phyloP scores from a whole-genome alignment of 1,139 yeast species.

The Yamadazyma dendronema region DNA sequence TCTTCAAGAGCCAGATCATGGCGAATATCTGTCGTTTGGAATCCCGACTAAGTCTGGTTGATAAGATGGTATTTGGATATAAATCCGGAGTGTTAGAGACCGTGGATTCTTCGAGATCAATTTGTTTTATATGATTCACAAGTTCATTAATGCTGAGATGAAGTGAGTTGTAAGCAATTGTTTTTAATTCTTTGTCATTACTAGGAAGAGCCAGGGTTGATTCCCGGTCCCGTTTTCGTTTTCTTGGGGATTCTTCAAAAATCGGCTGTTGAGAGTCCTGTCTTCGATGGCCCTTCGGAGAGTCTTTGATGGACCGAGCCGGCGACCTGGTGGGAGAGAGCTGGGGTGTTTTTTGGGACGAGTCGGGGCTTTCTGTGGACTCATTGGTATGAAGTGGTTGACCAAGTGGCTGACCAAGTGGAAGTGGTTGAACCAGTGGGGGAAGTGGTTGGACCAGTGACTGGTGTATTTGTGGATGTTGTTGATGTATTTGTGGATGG shows the following conservation, averaged over 20 bases:
- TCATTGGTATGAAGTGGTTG: not conserved
- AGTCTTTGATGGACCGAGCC: no score
- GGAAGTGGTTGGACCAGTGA: no score
- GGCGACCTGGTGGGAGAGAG: not conserved
- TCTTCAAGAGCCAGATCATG: slow-evolving; percentile 72
- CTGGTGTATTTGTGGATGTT: no score
- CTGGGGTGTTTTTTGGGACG: not conserved
- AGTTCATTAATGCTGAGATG: slow-evolving; percentile 1
- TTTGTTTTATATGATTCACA: slow-evolving; percentile 5
- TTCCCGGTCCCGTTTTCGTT: slow-evolving; percentile 8
- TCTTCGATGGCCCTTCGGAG: slow-evolving; percentile 5
- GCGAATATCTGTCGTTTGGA: slow-evolving; percentile 77
- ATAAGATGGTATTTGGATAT: slow-evolving; percentile 3
- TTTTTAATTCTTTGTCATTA: slow-evolving; percentile 10
- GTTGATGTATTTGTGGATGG: no score
- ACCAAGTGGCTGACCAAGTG: no score
- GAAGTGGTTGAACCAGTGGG: not conserved
- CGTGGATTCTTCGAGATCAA: slow-evolving; percentile 3
- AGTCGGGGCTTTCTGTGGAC: not conserved
- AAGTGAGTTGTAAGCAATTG: slow-evolving; percentile 8
- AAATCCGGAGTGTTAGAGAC: not conserved
- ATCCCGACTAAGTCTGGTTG: slow-evolving; percentile 41
- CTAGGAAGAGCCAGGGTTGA: not conserved
- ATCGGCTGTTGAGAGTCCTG: slow-evolving; percentile 10
- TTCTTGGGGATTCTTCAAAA: slow-evolving; percentile 8